Conservation (phyloP, 371 early-diverging fungal genomes). For the Paraphysoderma sedebokerense region DNA sequence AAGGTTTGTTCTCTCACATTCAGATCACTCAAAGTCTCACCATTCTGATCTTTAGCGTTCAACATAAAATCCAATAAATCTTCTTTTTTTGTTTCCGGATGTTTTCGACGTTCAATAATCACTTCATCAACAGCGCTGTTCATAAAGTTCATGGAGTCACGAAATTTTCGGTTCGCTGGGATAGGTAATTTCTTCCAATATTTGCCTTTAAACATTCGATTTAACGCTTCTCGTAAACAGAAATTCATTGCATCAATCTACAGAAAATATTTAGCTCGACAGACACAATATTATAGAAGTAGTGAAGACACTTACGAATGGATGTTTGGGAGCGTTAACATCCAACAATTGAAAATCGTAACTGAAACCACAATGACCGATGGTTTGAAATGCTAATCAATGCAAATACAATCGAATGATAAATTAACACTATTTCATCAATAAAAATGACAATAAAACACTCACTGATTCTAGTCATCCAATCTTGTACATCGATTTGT, state of each 20-base stretch:
- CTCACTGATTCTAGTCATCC: constrained; percentile 18
- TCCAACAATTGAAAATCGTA: constrained; percentile 31
- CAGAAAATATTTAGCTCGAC: background rate
- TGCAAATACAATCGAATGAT: background rate
- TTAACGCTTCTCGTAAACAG: constrained; percentile 9
- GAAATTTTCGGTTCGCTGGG: constrained; percentile 19
- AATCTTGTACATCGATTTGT: constrained; percentile 16
- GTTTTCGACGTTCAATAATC: background rate
- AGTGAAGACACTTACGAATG: constrained; percentile 10
- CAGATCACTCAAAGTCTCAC: constrained; percentile 4
- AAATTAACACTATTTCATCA: too few relatives aligned
- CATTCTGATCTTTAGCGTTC: constrained; percentile 1
- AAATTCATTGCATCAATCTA: constrained; percentile 29
- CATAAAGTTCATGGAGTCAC: constrained; percentile 9
- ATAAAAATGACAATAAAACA: constrained; percentile 38
- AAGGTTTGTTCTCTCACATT: constrained; percentile 13
- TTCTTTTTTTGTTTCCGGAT: background rate
- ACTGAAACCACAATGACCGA: constrained; percentile 36
- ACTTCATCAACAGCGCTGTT: background rate
- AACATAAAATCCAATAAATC: constrained; percentile 14
- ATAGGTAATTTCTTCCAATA: constrained; percentile 25
- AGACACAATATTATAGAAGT: background rate
- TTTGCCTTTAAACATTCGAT: constrained; percentile 12
- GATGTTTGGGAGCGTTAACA: constrained; percentile 15
- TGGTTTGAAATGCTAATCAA: constrained; percentile 25